Percentiles rank a stretch among this genome's conserved stretches.
phyloP scores from a whole-genome alignment of 305 asterid species.

The Solanum hybrid region DNA sequence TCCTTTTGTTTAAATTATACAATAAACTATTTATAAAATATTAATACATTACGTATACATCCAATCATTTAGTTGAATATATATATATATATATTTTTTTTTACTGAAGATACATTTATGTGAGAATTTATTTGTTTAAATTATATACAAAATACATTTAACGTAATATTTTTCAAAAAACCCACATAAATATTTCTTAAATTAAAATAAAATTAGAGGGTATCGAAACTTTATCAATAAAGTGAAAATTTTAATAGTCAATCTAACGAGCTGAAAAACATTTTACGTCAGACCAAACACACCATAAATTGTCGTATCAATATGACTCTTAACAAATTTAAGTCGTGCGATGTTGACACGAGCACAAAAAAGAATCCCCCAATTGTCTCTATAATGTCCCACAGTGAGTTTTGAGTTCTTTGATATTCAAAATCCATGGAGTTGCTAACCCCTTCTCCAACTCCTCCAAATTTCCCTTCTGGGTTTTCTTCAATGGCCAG shows the following conservation, averaged over 20 bases:
- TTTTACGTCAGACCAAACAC: background rate
- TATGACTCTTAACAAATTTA: background rate
- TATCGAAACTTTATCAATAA: background rate
- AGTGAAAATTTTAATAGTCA: rapidly evolving
- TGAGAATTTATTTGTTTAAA: no score
- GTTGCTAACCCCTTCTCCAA: slow-evolving; percentile 15
- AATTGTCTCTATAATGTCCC: background rate
- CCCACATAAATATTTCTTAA: no score
- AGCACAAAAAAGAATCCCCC: background rate
- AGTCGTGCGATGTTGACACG: background rate
- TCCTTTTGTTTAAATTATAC: background rate
- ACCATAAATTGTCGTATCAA: background rate
- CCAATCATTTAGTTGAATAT: background rate
- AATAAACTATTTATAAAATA: background rate
- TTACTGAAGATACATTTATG: no score
- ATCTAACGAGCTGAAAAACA: background rate
- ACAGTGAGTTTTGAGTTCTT: background rate
- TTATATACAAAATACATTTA: no score
- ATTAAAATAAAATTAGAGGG: no score
- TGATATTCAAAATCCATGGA: slow-evolving; percentile 14
- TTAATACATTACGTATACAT: background rate
- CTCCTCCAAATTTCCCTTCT: slow-evolving; percentile 14
- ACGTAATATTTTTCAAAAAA: no score
- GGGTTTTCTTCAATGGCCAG: slow-evolving; percentile 14
- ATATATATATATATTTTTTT: no score